Evolutionary conservation across 2,329 filamentous ascomycete genomes (phyloP), one percentile per base, ranked within the genome.

Genomic region (Cladosporium velox): DNA sequence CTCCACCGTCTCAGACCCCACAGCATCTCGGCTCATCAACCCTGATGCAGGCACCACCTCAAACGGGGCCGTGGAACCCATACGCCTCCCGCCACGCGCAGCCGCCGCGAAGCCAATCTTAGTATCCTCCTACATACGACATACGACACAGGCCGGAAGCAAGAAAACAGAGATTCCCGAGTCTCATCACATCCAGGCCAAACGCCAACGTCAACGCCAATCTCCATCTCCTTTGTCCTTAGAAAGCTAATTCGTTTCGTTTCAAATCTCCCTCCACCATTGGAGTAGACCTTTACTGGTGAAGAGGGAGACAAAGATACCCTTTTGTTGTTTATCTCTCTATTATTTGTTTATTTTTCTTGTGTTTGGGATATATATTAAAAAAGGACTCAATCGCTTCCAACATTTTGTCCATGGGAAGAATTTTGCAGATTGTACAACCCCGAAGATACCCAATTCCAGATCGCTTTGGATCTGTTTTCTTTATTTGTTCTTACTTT

Each of bases 11-110:
- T n/a, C 61, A 65, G 44, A 49, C 59, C 38, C 32, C 52, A 49
- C 58, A 66, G 28, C 65, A 58, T 57, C 49, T 52, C 49, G 65
- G 55, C 11, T 65, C 70, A 5, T 71, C 69, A 6, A 69, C 68
- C 47, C 59, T 76, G 26, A 75, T 76, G 73, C 75, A 76, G 58
- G 72, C 74, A n/a, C 64, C 72, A 24, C 75, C 75, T 15, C 71
- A 73, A 51, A 76, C 74, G 26, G 75, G 75, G 28, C 75, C 75
- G 15, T 73, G 70, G 70, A 76, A 77, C 64, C 75, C 75, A 10
- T 77, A 74, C 60, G 73, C 72, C 34, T 68, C 73, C 4, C 68
- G 70, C 15, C 65, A 63, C 32, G 11, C n/a, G 10, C 59, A 62
- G 41, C 59, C 60, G n/a, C 49, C 60, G 60, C 60, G 60, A 18